Evolutionary conservation across 2,329 filamentous ascomycete species (phyloP), one percentile per base, ranked within the genome.

Genomic region (Paecilomyces sp.): DNA sequence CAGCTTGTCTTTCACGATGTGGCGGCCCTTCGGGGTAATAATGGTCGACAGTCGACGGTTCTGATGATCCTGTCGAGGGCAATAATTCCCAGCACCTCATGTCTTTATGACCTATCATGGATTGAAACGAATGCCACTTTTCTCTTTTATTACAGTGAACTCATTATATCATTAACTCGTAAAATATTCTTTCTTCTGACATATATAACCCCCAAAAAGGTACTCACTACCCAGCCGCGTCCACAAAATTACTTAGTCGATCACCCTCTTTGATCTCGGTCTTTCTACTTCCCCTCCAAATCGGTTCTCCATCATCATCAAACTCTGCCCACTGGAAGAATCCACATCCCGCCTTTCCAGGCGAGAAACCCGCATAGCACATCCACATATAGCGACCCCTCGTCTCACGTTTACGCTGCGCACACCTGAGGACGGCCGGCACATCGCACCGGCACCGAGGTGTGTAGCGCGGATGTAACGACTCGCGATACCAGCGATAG

Each of bases 351-450:
- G 85, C 66, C 61, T 71, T 75, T 1, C 69, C 71, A 18, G 70
- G 74, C 3, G 67, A 64, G 65, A 67, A 72, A 30, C 88, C 86
- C 0, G 86, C 85, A 75, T 96, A 85, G 68, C 94, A 97, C 89
- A 93, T 94, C 91, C 92, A 96, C 75, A 95, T 94, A 71, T 97
- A 96, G 67, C 82, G 81, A 0, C 93, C 92, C 64, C 85, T 81
- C 58, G 86, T 93, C 65, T 89, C 88, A 66, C 83, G 86, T 75
- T 89, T 92, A 69, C 82, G 86, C 76, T 92, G 91, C 15, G 92
- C 91, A 50, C 91, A 92, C 52, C 91, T 81, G 63, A 97, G 77
- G 8, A 87, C 83, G 2, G 80, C 79, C 9, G 90, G 85, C 3
- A 92, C 81, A 0, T 81, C 81, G 67, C 93, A 97, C 34, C 80